Evolutionary conservation across 306 rosid genomes (phyloP), one percentile per base, ranked within the genome.

Genomic region (Fragaria iinumae): DNA sequence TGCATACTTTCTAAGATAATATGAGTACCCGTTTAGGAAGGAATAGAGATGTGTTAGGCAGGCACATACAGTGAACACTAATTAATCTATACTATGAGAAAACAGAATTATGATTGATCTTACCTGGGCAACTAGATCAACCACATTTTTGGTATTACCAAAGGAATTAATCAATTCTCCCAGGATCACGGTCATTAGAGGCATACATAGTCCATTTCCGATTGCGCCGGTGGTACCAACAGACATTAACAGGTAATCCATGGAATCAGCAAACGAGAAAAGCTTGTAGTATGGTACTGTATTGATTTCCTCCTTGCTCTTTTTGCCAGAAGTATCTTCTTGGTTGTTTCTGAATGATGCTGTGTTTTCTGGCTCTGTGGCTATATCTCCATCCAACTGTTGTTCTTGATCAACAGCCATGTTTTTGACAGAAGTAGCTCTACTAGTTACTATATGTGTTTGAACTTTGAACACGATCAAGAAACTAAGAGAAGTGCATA

Each of bases 241-340:
- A 32, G 69, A 64, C 69, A 64, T 64, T 16, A 64, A 64, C 69
- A 34, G 21, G 45, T 34, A 64, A 64, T 64, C 69, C 69, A 7
- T 32, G 11, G 69, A 64, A 32, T 64, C 69, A 17, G 45, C 43
- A 64, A 64, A 64, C 1, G 69, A 64, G 45, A 64, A 64, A 34
- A 64, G 69, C 69, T 64, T 64, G 44, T 32, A 64, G 39, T 0
- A 64, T 17, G 69, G 69, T 8, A 64, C 69, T 64, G 44, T 17
- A 7, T 34, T 34, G 45, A 5, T 34, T 20, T 13, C 66, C 36
- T 16, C 18, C 66, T 60, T 62, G 41, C 67, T 62, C 11, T 62
- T 62, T 1, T 27, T 62, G n/a, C 23, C 65, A 23, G 32, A 23
- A 25, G 38, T 59, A 3, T 11, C 17, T 27, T 59, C 69, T n/a